Evolutionary conservation across 208 protist genomes (phyloP).

Genomic region (Acanthamoeba royreba): DNA sequence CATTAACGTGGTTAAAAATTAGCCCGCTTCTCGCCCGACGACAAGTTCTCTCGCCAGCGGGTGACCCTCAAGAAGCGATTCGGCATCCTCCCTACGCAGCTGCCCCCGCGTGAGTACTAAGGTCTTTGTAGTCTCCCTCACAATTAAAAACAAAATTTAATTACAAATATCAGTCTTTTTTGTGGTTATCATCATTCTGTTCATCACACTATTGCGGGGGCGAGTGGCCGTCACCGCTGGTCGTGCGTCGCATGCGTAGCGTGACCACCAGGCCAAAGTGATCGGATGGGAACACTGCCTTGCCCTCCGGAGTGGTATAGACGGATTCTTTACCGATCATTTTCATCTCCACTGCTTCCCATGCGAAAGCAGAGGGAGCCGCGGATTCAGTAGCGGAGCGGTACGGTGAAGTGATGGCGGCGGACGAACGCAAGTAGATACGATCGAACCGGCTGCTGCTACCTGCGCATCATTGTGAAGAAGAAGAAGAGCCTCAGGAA

Average conservation of each 20-base stretch:
- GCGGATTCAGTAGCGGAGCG: background rate
- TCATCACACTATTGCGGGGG: background rate
- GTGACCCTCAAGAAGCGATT: conserved; percentile 86
- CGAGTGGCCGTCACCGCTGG: background rate
- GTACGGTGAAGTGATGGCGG: background rate
- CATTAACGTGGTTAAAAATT: background rate
- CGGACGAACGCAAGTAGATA: background rate
- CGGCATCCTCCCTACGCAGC: conserved; percentile 82
- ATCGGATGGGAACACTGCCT: background rate
- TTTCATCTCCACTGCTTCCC: background rate
- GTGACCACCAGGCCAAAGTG: background rate
- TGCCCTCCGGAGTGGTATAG: background rate
- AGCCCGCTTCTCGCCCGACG: conserved; percentile 88
- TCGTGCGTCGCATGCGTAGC: background rate
- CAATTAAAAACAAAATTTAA: background rate
- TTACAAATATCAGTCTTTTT: background rate
- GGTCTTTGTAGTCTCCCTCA: background rate
- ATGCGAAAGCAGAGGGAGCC: background rate
- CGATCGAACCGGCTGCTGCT: conserved; percentile 1
- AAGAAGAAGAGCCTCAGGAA: background rate
- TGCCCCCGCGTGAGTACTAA: conserved; percentile 44
- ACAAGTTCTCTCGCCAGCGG: conserved; percentile 85
- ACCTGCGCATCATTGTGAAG: background rate
- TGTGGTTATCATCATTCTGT: background rate
- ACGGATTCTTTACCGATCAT: background rate